phyloP scores from a whole-genome alignment of 2,329 filamentous ascomycete species.

The Pochonia chlamydosporia region DNA sequence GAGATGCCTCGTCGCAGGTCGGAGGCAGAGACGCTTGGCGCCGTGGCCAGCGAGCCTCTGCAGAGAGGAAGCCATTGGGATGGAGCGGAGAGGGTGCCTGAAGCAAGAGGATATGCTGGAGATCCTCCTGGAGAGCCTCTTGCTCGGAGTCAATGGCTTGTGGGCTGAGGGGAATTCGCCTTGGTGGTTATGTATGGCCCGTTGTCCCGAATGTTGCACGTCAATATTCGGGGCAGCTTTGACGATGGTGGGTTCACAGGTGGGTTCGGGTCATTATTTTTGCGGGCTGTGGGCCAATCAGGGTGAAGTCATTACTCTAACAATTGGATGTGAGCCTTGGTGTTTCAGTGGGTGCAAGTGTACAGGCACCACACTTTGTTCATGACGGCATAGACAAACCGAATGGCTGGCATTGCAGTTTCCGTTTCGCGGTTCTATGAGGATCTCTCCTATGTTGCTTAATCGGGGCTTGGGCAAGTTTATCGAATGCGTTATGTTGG shows the following conservation, averaged over 20 bases:
- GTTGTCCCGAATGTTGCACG: conserved; percentile 10
- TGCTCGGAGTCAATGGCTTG: conserved; percentile 29
- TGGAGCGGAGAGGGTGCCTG: conserved; percentile 21
- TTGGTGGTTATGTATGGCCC: conserved; percentile 4
- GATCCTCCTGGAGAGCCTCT: conserved; percentile 28
- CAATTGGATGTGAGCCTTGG: neutral
- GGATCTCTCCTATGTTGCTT: no score
- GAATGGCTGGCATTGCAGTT: no score
- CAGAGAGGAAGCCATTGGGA: conserved; percentile 59
- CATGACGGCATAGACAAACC: no score
- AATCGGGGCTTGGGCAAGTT: no score
- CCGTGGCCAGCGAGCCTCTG: conserved; percentile 67
- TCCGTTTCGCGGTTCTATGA: no score
- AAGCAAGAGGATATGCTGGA: conserved; percentile 20
- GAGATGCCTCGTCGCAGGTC: conserved; percentile 29
- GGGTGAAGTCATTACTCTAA: conserved; percentile 15
- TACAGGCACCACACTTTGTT: no score
- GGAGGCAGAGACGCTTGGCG: conserved; percentile 61
- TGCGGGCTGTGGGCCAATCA: conserved; percentile 25
- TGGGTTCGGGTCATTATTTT: conserved; percentile 27
- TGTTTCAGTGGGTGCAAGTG: no score
- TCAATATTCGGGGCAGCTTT: conserved; percentile 25
- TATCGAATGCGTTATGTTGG: no score
- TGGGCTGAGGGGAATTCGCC: conserved; percentile 17
- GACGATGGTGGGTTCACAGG: conserved; percentile 15